Evolutionary conservation across 75 land plant species (phyloP).

Genomic region (Cupressus sempervirens): DNA sequence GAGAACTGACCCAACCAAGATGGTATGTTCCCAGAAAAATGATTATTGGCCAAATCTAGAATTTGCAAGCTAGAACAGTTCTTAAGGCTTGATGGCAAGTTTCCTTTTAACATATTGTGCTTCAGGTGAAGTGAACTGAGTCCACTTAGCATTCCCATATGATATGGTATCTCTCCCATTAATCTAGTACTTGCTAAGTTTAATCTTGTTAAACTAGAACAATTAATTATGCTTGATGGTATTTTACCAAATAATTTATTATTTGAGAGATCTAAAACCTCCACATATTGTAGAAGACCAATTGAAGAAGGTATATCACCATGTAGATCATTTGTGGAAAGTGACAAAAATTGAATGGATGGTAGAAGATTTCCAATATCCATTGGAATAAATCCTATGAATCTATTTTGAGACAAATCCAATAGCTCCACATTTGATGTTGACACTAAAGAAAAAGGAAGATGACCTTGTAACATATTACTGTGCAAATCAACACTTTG

Average conservation of each 20-base stretch:
- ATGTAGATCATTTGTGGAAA: not conserved
- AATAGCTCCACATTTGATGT: not conserved
- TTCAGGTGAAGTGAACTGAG: not conserved
- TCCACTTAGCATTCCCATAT: not conserved
- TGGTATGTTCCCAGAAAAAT: conserved; percentile 40
- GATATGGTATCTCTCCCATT: not conserved
- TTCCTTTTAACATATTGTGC: conserved; percentile 26
- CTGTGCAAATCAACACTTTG: not conserved
- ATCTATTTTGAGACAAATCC: not conserved
- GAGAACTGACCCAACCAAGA: conserved; percentile 18
- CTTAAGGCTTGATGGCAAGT: not conserved
- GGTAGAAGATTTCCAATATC: not conserved
- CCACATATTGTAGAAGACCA: not conserved
- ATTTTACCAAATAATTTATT: no score
- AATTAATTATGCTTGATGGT: no score
- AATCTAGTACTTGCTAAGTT: not conserved
- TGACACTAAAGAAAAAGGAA: not conserved
- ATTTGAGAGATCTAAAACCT: not conserved
- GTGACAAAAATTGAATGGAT: not conserved
- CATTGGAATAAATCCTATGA: not conserved
- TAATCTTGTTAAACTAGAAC: not conserved
- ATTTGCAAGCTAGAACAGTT: conserved; percentile 32
- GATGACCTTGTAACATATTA: not conserved
- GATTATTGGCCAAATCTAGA: conserved; percentile 44
- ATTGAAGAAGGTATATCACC: not conserved